These are phyloP conservation scores for Eucalyptus fibrosa DNA, from an alignment of 345 rosid species.

Conservation along the genomic window DNA sequence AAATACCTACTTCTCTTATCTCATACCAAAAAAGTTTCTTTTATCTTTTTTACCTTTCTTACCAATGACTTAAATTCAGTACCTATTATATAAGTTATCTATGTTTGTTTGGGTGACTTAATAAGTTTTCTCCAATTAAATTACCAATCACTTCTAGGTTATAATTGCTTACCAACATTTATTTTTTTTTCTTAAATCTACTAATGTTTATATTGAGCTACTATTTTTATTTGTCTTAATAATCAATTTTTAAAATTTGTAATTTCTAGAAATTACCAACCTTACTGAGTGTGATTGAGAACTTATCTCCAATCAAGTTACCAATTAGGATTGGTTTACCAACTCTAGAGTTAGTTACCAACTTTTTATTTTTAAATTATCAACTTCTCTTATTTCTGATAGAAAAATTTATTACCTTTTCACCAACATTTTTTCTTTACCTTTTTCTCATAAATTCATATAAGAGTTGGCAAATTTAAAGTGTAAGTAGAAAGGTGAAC, in stretches of 20 bases:
- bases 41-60: background rate
- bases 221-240: background rate
- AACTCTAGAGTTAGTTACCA: background rate
- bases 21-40: too few relatives aligned
- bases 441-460: background rate
- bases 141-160: background rate
- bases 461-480: background rate
- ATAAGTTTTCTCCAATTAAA: background rate
- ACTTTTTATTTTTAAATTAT: background rate
- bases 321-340: background rate
- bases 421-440: background rate
- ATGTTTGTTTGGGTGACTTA: background rate
- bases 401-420: background rate
- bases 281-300: background rate
- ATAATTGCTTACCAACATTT: background rate
- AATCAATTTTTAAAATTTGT: background rate
- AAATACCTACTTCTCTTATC: background rate
- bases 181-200: background rate
- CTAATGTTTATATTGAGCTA: background rate
- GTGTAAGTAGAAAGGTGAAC: background rate
- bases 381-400: background rate
- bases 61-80: background rate
- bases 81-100: background rate
- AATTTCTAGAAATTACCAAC: background rate
- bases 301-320: background rate